A percentile compares a stretch with the other conserved stretches of the same genome.
These are phyloP conservation scores for Papiliotrema terrestris DNA, from an alignment of 1,284 basidiomycete genomes.

Conservation along the genomic window DNA sequence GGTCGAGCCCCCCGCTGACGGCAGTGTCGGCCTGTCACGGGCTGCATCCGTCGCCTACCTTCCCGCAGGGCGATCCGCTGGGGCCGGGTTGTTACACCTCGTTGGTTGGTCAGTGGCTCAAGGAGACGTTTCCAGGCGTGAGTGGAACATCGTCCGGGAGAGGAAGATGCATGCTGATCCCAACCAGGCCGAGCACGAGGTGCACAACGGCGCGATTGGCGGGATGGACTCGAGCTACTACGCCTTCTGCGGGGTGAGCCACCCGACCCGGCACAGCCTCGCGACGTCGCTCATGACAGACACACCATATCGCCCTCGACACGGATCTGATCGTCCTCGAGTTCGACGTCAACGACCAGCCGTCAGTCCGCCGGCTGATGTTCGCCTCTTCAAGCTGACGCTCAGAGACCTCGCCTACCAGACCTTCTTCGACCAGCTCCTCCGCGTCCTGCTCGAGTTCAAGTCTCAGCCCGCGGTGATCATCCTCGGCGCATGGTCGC, in stretches of 20 bases:
- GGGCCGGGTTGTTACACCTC: constrained; percentile 47
- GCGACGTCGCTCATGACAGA: constrained; percentile 15
- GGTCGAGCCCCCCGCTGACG: constrained; percentile 3
- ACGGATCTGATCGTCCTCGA: constrained; percentile 47
- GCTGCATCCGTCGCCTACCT: constrained; percentile 37
- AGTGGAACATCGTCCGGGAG: not conserved
- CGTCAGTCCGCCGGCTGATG: constrained; percentile 22
- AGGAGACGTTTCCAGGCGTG: constrained; percentile 34
- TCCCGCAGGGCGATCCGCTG: constrained; percentile 41
- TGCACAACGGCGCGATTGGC: constrained; percentile 46
- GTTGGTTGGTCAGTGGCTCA: constrained; percentile 38
- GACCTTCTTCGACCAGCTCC: constrained; percentile 47
- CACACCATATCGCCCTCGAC: constrained; percentile 44
- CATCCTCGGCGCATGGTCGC: constrained; percentile 47
- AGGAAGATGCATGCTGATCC: not conserved
- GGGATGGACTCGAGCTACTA: constrained; percentile 49
- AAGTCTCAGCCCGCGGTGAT: constrained; percentile 42
- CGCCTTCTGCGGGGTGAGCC: constrained; percentile 45
- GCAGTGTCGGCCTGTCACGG: constrained; percentile 47
- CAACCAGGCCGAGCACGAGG: constrained; percentile 19
- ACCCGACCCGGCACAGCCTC: not conserved
- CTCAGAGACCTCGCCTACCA: constrained; percentile 36
- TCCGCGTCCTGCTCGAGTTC: constrained; percentile 46
- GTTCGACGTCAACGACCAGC: constrained; percentile 49
- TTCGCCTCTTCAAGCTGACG: not conserved